Conservation (phyloP, 805 yeast genomes). For the Candida taoyuanica region DNA sequence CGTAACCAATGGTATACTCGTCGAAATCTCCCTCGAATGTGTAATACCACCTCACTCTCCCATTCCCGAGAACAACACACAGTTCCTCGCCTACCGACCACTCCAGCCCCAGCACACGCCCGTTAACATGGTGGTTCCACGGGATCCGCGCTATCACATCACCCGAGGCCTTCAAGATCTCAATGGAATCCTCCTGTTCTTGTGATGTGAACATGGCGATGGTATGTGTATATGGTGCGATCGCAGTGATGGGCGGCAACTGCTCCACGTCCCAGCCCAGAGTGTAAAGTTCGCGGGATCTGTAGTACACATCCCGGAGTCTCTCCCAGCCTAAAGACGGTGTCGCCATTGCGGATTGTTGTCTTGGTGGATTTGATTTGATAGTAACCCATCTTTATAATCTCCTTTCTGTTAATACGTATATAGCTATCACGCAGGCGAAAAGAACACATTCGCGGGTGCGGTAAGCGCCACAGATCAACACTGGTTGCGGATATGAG, state of each 20-base stretch:
- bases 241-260: slow-evolving; percentile 6
- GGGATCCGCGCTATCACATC: slow-evolving; percentile 10
- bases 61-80: slow-evolving; percentile 12
- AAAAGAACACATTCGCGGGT: neutral
- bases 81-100: slow-evolving; percentile 13
- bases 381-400: neutral
- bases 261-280: slow-evolving; percentile 7
- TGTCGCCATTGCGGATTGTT: slow-evolving; percentile 9
- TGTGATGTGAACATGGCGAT: slow-evolving; percentile 7
- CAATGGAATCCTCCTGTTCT: slow-evolving; percentile 8
- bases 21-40: slow-evolving; percentile 15
- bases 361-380: neutral
- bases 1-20: slow-evolving; percentile 10
- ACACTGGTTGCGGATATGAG: too few relatives aligned
- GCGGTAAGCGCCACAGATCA: neutral
- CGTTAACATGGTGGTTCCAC: slow-evolving; percentile 14
- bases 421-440: too few relatives aligned
- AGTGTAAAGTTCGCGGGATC: slow-evolving; percentile 15
- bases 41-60: slow-evolving; percentile 15
- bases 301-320: slow-evolving; percentile 17
- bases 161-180: slow-evolving; percentile 10
- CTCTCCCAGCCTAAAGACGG: slow-evolving; percentile 20
- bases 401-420: too few relatives aligned
- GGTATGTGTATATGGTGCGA: slow-evolving; percentile 13
- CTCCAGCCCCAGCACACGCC: slow-evolving; percentile 6